Base-by-base conservation (phyloP, 805 yeast genomes). In the Wickerhamiella cacticola region DNA sequence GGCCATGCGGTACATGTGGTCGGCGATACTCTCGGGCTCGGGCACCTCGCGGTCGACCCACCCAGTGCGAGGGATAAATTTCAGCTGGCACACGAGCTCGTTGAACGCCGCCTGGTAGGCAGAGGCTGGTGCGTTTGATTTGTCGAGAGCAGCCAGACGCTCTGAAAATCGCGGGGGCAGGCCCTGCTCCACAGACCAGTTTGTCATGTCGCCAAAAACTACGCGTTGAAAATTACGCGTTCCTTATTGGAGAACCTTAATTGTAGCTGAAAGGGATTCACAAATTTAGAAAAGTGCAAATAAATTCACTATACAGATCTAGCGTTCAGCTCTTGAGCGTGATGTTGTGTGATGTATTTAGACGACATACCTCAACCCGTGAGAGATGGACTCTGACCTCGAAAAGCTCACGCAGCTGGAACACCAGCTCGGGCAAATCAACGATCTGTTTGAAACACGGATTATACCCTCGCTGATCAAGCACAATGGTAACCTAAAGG, bases 1-100 rank as follows among this genome's bases (percentile, higher is more conserved):
- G 4, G 86, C 78, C 96, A 89, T 88, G 49, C 98, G 72, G 62
- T 89, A 88, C 95, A 88, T 88, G 63, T 89, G 96, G 64, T 88
- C 96, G n/a, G 85, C 75, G 45, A 87, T 86, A 45, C 82, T 75
- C 63, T 86, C 84, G 2, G 80, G 78, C 22, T 68, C 57, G 1
- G 69, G 69, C 15, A 69, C 60, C 9, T 75, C 73, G 58, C 76
- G 77, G 60, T 86, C 89, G 18, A 89, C 64, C 97, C 97, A 89
- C 1, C 98, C 98, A 0, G 98, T 89, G 61, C 98, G 74, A 55
- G 73, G 78, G 59, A 85, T 89, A 3, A 77, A 69, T 64, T 89
- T 89, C 56, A 89, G 69, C 28, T 78, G 70, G 45, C 80, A 73
- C 0, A 85, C 74, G 26, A 86, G 74, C 59, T 84, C 85, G 45